Evolutionary conservation across 2,329 filamentous ascomycete species (phyloP), one percentile per base, ranked within the genome.

Genomic region (Periglandula ipomoeae): DNA sequence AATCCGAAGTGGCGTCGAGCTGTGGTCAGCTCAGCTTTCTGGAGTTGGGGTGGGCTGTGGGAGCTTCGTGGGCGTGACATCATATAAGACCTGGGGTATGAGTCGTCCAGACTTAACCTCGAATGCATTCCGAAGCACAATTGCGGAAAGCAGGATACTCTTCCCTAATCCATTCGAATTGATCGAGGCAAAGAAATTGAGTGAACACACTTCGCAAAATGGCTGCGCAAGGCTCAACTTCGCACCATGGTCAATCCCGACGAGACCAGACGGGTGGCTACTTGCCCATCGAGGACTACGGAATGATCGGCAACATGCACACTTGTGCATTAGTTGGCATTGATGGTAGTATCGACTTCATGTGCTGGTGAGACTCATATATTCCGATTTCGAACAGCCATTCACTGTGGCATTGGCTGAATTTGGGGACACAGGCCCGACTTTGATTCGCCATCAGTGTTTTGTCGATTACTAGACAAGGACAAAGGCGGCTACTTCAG

Each of bases 291-390:
- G 85, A 89, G 60, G 79, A 89, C 64, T 89, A 89, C 72, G 85
- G 85, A 48, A 76, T 89, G 65, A 87, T 89, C 57, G 85, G 85
- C 22, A 88, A 89, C 59, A 87, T 89, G 84, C 77, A 82, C 58
- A 89, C 85, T 1, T 87, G 83, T 68, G 84, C 85, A 13, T 69
- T 88, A n/a, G 75, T 87, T 20, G 84, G 82, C 55, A 85, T 85
- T 60, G 81, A 85, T 58, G 85, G 85, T 22, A 84, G 83, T 54
- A 65, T 89, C 50, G 85, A 88, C 60, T 87, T 82, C 57, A 85
- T 89, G 83, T 89, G 84, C 64, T 89, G 84, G 81, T 81, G 59
- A 64, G 73, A 54, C n/a, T 49, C 19, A 34, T 46, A 38, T 34
- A 20, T 27, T 37, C 34, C 30, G 30, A 20, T 7, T 35, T 15